phyloP scores from a whole-genome alignment of 192 early-diverging fungal genomes.

The Podila horticola region DNA sequence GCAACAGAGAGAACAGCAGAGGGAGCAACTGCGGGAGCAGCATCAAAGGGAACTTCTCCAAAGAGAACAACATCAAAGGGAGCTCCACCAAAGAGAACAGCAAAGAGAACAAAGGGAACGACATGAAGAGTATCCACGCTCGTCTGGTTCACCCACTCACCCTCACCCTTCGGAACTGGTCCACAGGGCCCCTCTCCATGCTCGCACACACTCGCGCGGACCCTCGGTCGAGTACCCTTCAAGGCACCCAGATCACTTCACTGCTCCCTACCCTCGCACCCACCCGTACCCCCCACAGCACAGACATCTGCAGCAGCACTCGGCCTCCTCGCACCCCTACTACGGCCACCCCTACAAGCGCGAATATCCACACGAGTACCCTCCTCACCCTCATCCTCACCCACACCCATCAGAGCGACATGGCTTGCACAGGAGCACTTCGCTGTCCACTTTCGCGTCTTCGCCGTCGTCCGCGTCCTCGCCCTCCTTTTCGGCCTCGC shows the following conservation, averaged over 20 bases:
- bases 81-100: too few relatives aligned
- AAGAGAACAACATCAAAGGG: too few relatives aligned
- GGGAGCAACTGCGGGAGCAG: too few relatives aligned
- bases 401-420: background rate
- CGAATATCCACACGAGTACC: background rate
- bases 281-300: background rate
- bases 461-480: background rate
- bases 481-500: background rate
- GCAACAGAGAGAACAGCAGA: too few relatives aligned
- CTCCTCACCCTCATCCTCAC: background rate
- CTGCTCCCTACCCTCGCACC: background rate
- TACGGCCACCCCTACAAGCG: background rate
- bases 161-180: background rate
- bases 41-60: too few relatives aligned
- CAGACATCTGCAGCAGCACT: conserved; percentile 1
- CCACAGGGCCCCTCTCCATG: background rate
- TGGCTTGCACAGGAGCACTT: background rate
- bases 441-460: background rate
- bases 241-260: conserved; percentile 2
- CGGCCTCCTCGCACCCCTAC: background rate
- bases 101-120: background rate
- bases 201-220: background rate
- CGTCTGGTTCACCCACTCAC: background rate
- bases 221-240: conserved; percentile 1
- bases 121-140: background rate